These are phyloP conservation scores for Plasmodium vinckei DNA, from an alignment of 169 alveolate species.

Conservation along the genomic window DNA sequence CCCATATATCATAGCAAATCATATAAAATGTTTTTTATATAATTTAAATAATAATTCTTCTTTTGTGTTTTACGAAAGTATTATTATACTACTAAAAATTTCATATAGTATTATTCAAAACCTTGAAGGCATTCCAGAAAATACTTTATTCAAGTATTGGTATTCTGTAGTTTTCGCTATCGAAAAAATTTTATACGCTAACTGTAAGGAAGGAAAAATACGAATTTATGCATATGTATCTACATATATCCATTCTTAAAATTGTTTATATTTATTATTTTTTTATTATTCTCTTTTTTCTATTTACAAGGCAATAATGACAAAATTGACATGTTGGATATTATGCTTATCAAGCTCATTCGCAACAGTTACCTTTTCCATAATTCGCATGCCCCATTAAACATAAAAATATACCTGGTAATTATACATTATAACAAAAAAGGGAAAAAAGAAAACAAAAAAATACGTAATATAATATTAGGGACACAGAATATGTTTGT, in stretches of 20 bases:
- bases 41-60: conserved; percentile 62
- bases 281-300: conserved; percentile 8
- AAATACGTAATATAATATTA: not conserved
- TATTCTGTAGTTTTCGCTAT: conserved; percentile 44
- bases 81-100: conserved; percentile 61
- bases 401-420: conserved; percentile 74
- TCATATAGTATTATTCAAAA: conserved; percentile 36
- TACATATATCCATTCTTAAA: not conserved
- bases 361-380: conserved; percentile 41
- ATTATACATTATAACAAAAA: not conserved
- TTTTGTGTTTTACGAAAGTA: conserved; percentile 68
- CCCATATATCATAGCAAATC: conserved; percentile 67
- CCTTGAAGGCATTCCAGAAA: not conserved
- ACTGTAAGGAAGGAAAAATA: conserved; percentile 15
- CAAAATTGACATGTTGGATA: conserved; percentile 72
- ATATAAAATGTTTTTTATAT: conserved; percentile 64
- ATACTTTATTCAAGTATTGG: conserved; percentile 48
- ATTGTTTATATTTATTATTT: not conserved
- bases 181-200: conserved; percentile 57
- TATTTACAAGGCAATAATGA: conserved; percentile 27
- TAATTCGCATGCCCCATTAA: conserved; percentile 42
- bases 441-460: not conserved
- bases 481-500: not conserved
- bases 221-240: not conserved
- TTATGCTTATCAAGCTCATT: conserved; percentile 68